Conservation (phyloP, 768 basidiomycete genomes). For the Cystofilobasidium capitatum region DNA sequence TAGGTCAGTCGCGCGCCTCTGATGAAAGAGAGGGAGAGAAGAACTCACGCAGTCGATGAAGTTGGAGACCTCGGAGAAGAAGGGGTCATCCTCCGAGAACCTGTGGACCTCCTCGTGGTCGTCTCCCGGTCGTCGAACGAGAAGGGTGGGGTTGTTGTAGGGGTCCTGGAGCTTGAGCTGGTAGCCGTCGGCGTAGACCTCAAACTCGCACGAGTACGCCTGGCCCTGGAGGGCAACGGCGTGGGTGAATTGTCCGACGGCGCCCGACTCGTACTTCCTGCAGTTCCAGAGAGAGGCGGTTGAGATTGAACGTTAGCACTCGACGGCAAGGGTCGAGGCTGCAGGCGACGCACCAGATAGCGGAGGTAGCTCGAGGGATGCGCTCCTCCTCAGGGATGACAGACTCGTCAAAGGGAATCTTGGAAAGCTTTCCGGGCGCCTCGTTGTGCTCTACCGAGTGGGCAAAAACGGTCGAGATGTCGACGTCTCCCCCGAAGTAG, state of each 20-base stretch:
- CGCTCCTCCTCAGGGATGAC: conserved; percentile 67
- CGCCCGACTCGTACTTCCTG: conserved; percentile 83
- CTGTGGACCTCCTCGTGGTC: conserved; percentile 40
- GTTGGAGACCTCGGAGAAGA: conserved; percentile 81
- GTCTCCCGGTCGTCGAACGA: conserved; percentile 52
- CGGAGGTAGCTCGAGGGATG: conserved; percentile 85
- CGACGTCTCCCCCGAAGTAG: conserved; percentile 93
- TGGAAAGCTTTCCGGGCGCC: conserved; percentile 70
- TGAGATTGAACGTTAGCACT: not conserved
- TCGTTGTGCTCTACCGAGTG: conserved; percentile 91
- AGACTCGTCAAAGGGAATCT: conserved; percentile 72
- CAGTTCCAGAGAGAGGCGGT: too few species aligned
- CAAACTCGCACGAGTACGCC: conserved; percentile 89
- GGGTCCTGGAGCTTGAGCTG: conserved; percentile 54
- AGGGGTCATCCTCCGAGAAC: conserved; percentile 28
- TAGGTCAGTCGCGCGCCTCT: not conserved
- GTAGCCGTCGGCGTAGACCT: conserved; percentile 90
- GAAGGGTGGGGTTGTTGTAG: conserved; percentile 81
- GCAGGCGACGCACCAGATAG: conserved; percentile 56
- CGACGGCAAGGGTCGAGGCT: not conserved
- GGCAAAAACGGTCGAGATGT: conserved; percentile 56
- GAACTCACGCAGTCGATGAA: conserved; percentile 56
- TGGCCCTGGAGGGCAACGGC: conserved; percentile 81
- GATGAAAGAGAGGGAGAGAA: not conserved
- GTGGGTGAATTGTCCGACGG: conserved; percentile 85